Evolutionary conservation across 2,329 filamentous ascomycete species (phyloP).

Genomic region (Scedosporium boydii): DNA sequence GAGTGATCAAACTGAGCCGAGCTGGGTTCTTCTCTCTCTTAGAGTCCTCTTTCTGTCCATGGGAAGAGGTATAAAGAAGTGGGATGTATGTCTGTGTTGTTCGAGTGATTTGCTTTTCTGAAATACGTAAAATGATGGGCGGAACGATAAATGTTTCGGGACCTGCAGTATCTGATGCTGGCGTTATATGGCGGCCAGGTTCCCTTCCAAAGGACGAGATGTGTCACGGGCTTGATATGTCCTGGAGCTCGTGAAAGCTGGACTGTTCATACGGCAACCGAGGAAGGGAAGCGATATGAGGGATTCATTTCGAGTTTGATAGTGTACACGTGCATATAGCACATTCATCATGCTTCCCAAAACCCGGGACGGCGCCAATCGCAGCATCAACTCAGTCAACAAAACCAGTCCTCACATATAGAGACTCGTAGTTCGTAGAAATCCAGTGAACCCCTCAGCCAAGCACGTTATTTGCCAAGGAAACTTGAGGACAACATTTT

Average conservation of each 20-base stretch:
- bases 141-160: not conserved
- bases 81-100: not conserved
- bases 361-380: too few relatives aligned
- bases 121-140: not conserved
- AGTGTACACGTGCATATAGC: not conserved
- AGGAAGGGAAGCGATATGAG: not conserved
- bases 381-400: not conserved
- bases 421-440: too few relatives aligned
- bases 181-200: not conserved
- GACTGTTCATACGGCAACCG: not conserved
- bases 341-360: not conserved
- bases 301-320: not conserved
- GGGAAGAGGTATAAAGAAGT: not conserved
- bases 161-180: not conserved
- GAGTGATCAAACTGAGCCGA: not conserved
- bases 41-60: not conserved
- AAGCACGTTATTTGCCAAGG: constrained; percentile 41
- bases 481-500: constrained; percentile 25
- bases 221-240: not conserved
- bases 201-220: not conserved
- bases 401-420: not conserved
- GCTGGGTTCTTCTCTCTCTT: not conserved
- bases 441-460: constrained; percentile 14
- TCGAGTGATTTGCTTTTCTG: not conserved
- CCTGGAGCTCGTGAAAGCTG: not conserved